Evolutionary conservation across 768 basidiomycete genomes (phyloP).

Genomic region (Xerocomellus amylosporus): DNA sequence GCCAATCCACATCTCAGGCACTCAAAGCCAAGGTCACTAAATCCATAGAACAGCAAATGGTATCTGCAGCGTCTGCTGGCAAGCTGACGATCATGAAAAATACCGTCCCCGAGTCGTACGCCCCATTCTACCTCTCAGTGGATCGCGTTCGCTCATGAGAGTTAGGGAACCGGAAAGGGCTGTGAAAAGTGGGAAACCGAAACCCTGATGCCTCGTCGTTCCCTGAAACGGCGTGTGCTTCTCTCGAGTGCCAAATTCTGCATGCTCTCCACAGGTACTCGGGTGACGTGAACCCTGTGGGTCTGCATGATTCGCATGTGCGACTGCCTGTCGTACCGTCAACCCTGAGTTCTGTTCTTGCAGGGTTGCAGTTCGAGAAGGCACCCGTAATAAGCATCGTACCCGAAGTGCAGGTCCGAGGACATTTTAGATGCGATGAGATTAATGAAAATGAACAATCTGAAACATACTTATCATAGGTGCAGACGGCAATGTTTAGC

Average conservation of each 20-base stretch:
- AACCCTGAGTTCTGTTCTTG: not conserved
- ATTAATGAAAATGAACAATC: slow-evolving; percentile 1
- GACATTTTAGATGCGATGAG: slow-evolving; percentile 3
- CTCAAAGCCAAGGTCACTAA: slow-evolving; percentile 89
- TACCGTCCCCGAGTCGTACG: slow-evolving; percentile 34
- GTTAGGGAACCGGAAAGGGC: slow-evolving; percentile 22
- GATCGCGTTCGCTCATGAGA: slow-evolving; percentile 2
- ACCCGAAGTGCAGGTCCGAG: not conserved
- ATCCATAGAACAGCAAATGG: slow-evolving; percentile 91
- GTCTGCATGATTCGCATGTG: not conserved
- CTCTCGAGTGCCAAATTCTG: not conserved
- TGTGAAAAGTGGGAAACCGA: slow-evolving; percentile 17
- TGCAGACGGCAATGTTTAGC: slow-evolving; percentile 12
- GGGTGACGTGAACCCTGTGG: not conserved
- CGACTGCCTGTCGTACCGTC: not conserved
- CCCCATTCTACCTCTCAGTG: not conserved
- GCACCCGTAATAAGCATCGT: not conserved
- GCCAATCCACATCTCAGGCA: slow-evolving; percentile 42
- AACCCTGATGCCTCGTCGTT: slow-evolving; percentile 14
- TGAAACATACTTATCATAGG: slow-evolving; percentile 19
- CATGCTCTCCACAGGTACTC: slow-evolving; percentile 1
- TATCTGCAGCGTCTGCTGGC: slow-evolving; percentile 81
- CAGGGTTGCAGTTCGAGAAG: not conserved
- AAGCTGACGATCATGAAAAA: slow-evolving; percentile 93
- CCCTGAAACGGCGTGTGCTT: slow-evolving; percentile 6